phyloP scores from a whole-genome alignment of 495 filamentous ascomycete species.

The Glarea lozoyensis region DNA sequence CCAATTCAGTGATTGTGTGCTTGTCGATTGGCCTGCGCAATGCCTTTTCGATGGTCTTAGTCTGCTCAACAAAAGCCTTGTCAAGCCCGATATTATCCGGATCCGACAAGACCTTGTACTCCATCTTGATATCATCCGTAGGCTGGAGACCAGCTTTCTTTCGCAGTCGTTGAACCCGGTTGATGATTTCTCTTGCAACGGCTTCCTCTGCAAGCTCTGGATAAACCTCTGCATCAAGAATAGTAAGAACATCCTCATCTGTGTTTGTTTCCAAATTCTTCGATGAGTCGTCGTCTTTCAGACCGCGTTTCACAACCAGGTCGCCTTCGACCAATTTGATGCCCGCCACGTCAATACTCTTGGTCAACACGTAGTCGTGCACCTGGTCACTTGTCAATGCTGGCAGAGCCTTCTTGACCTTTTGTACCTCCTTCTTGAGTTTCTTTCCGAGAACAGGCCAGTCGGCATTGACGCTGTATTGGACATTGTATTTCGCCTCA shows the following conservation, averaged over 20 bases:
- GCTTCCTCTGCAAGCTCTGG: slow-evolving; percentile 69
- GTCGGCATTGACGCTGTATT: slow-evolving; percentile 81
- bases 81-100: slow-evolving; percentile 69
- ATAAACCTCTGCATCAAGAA: slow-evolving; percentile 67
- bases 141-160: slow-evolving; percentile 75
- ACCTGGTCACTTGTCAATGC: slow-evolving; percentile 70
- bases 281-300: slow-evolving; percentile 57
- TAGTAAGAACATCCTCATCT: slow-evolving; percentile 72
- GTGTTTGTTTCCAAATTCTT: slow-evolving; percentile 76
- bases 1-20: slow-evolving; percentile 53
- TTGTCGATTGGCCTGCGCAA: slow-evolving; percentile 73
- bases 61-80: slow-evolving; percentile 63
- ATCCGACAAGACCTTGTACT: slow-evolving; percentile 66
- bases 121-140: slow-evolving; percentile 82
- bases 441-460: slow-evolving; percentile 96
- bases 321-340: slow-evolving; percentile 75
- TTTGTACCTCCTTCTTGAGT: slow-evolving; percentile 83
- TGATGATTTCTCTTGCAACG: slow-evolving; percentile 73
- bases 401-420: slow-evolving; percentile 85
- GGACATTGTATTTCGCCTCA: slow-evolving; percentile 83
- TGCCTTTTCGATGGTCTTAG: slow-evolving; percentile 64
- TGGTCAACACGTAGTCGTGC: slow-evolving; percentile 51
- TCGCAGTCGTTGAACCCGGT: slow-evolving; percentile 69
- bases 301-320: slow-evolving; percentile 70
- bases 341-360: slow-evolving; percentile 71